Evolutionary conservation across 2,329 filamentous ascomycete species (phyloP).

Genomic region (Aspergillus tubingensis): DNA sequence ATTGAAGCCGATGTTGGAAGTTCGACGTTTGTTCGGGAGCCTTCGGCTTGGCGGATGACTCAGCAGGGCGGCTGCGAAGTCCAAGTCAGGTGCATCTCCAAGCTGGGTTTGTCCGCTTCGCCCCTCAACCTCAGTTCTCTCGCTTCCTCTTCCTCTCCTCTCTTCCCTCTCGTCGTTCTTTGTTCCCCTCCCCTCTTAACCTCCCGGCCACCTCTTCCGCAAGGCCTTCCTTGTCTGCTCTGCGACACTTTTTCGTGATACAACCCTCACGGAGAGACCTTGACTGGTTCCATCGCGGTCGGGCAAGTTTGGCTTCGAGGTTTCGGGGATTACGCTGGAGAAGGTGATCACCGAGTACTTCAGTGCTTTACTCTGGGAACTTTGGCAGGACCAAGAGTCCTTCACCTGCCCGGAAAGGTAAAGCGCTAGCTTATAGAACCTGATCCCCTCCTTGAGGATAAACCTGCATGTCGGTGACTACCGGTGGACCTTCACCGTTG

Average conservation of each 20-base stretch:
- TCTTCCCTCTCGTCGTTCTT: conserved; percentile 18
- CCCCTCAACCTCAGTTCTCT: conserved; percentile 13
- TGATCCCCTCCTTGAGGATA: conserved; percentile 23
- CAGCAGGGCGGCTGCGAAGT: conserved; percentile 18
- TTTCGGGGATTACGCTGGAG: conserved; percentile 26
- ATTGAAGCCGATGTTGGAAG: conserved; percentile 24
- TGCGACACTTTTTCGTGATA: conserved; percentile 38
- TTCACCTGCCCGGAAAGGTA: conserved; percentile 36
- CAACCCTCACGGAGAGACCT: conserved; percentile 41
- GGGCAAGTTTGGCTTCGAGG: conserved; percentile 35
- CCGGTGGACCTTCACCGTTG: conserved; percentile 15
- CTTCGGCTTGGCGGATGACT: conserved; percentile 33
- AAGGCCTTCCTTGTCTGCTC: conserved; percentile 34
- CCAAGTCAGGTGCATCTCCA: conserved; percentile 3
- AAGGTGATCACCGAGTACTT: neutral
- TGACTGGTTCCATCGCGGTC: conserved; percentile 43
- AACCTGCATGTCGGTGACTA: conserved; percentile 14
- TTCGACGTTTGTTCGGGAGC: conserved; percentile 29
- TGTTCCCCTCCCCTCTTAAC: conserved; percentile 9
- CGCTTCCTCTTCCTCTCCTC: conserved; percentile 16
- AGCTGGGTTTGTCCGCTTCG: conserved; percentile 18
- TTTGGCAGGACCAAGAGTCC: conserved; percentile 20
- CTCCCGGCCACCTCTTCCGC: conserved; percentile 11
- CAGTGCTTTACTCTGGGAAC: conserved; percentile 22
- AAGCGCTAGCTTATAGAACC: conserved; percentile 31